Evolutionary conservation across 2,329 filamentous ascomycete species (phyloP).

Genomic region (Taxawa tesnikishii): DNA sequence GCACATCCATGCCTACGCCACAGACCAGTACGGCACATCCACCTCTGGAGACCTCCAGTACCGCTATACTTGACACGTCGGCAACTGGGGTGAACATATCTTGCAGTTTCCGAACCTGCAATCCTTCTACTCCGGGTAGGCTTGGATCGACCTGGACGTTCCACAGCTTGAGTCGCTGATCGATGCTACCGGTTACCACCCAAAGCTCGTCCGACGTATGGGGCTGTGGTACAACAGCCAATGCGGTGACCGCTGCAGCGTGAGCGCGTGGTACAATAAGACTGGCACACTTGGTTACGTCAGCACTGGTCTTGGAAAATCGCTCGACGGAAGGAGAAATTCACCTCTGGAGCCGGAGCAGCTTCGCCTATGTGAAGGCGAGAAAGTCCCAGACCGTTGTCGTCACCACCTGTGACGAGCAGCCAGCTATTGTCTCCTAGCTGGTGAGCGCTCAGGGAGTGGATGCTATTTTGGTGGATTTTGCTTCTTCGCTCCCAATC

Average conservation of each 20-base stretch:
- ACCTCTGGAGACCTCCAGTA: conserved; percentile 16
- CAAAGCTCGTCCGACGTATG: conserved; percentile 5
- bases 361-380: conserved; percentile 3
- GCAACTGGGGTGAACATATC: conserved; percentile 37
- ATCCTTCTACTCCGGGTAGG: conserved; percentile 11
- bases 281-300: conserved; percentile 11
- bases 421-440: conserved; percentile 28
- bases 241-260: conserved; percentile 54
- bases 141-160: conserved; percentile 16
- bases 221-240: conserved; percentile 26
- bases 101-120: conserved; percentile 19
- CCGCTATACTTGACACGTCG: conserved; percentile 41
- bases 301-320: no score
- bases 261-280: conserved; percentile 48
- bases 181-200: conserved; percentile 25
- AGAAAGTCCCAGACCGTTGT: conserved; percentile 62
- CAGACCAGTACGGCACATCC: conserved; percentile 24
- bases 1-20: conserved; percentile 40
- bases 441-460: conserved; percentile 32
- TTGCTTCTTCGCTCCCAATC: conserved; percentile 28
- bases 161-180: conserved; percentile 38
- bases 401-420: conserved; percentile 72
- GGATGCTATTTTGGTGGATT: conserved; percentile 74
- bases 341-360: no score
- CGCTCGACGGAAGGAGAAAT: no score